These are phyloP conservation scores for Penicillium alfredii DNA, from an alignment of 495 filamentous ascomycete species.

Conservation along the genomic window DNA sequence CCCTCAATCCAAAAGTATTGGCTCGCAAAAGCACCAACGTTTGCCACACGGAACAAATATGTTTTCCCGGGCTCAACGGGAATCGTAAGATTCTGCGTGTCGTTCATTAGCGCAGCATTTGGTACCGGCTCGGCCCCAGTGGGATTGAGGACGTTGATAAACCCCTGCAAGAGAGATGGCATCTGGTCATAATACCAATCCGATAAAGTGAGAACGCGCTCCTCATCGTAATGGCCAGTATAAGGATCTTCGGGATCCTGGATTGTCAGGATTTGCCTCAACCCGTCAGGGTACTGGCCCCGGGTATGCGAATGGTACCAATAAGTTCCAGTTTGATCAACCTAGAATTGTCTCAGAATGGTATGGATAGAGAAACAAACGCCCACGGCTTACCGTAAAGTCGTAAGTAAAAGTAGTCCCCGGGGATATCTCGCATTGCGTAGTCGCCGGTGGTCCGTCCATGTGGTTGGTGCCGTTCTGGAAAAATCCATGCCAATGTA, in stretches of 20 bases:
- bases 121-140: slow-evolving; percentile 51
- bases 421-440: slow-evolving; percentile 63
- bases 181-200: slow-evolving; percentile 58
- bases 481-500: slow-evolving; percentile 80
- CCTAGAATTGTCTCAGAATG: no score
- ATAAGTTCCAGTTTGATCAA: slow-evolving; percentile 71
- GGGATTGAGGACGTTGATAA: slow-evolving; percentile 45
- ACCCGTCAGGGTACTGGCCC: slow-evolving; percentile 70
- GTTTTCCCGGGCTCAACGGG: slow-evolving; percentile 66
- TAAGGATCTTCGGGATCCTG: slow-evolving; percentile 61
- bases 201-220: slow-evolving; percentile 57
- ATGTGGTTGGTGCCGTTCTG: slow-evolving; percentile 63
- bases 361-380: no score
- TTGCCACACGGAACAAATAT: slow-evolving; percentile 72
- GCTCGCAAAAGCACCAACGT: slow-evolving; percentile 68
- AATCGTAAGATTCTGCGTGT: slow-evolving; percentile 51
- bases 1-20: slow-evolving; percentile 76
- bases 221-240: slow-evolving; percentile 57
- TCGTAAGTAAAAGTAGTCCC: slow-evolving; percentile 65
- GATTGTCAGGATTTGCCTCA: slow-evolving; percentile 64
- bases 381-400: slow-evolving; percentile 72
- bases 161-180: slow-evolving; percentile 34
- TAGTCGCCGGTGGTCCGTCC: slow-evolving; percentile 66
- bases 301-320: slow-evolving; percentile 76
- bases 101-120: slow-evolving; percentile 49